These are phyloP conservation scores for Wickerhamiella alocasiicola DNA, from an alignment of 805 yeast species.

Conservation along the genomic window DNA sequence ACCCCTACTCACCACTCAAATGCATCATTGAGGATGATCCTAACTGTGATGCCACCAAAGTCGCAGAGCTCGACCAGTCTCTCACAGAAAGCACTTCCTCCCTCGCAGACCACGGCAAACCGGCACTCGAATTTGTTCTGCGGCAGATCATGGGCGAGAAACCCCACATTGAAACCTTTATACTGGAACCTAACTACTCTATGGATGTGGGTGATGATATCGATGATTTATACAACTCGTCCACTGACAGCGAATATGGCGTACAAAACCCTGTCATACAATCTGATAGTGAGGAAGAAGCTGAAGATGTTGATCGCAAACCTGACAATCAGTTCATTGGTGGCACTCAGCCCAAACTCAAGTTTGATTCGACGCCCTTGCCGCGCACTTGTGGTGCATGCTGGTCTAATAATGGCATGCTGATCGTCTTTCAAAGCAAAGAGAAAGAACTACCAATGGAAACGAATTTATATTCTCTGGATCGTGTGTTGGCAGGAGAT, in stretches of 20 bases:
- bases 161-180: slow-evolving; percentile 22
- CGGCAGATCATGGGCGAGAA: slow-evolving; percentile 68
- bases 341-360: slow-evolving; percentile 21
- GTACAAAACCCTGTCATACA: background rate
- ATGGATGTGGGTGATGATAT: slow-evolving; percentile 15
- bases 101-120: slow-evolving; percentile 44
- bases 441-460: slow-evolving; percentile 31
- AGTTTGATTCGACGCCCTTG: slow-evolving; percentile 71
- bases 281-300: background rate
- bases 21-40: slow-evolving; percentile 71
- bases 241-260: slow-evolving; percentile 22
- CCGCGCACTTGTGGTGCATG: slow-evolving; percentile 90
- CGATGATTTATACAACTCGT: slow-evolving; percentile 22
- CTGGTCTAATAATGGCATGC: slow-evolving; percentile 68
- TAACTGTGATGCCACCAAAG: slow-evolving; percentile 41
- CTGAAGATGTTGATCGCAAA: slow-evolving; percentile 6
- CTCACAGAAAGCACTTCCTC: slow-evolving; percentile 44
- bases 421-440: slow-evolving; percentile 68
- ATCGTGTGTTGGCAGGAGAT: slow-evolving; percentile 20
- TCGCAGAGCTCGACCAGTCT: slow-evolving; percentile 38
- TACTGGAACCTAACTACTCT: slow-evolving; percentile 11
- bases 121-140: slow-evolving; percentile 70
- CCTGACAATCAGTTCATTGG: slow-evolving; percentile 8
- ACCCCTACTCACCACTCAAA: slow-evolving; percentile 51
- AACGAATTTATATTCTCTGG: slow-evolving; percentile 14